Percentiles rank a stretch among this genome's conserved stretches.
Evolutionary conservation across 1,284 basidiomycete genomes (phyloP).

Genomic region (Takashimella koratensis): DNA sequence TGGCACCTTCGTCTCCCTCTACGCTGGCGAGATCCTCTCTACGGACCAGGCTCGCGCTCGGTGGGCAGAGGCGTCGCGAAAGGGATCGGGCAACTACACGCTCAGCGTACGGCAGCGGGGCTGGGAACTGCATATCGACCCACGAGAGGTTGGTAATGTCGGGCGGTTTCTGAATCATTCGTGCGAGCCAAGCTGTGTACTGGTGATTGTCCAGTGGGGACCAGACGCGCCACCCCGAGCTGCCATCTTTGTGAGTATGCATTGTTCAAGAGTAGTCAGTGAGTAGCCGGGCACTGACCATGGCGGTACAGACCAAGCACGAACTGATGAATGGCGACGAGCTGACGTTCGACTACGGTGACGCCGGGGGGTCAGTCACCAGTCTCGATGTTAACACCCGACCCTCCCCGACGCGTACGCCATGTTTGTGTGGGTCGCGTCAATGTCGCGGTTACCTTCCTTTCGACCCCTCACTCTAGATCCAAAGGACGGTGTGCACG

Average conservation of each 20-base stretch:
- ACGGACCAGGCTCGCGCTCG: slow-evolving; percentile 20
- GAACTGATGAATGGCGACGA: slow-evolving; percentile 23
- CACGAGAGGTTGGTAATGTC: slow-evolving; percentile 27
- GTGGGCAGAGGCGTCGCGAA: slow-evolving; percentile 11
- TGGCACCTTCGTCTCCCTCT: slow-evolving; percentile 31
- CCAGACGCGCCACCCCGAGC: slow-evolving; percentile 20
- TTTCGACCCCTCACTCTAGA: neutral
- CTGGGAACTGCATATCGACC: slow-evolving; percentile 28
- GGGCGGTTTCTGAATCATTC: slow-evolving; percentile 36
- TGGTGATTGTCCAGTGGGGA: slow-evolving; percentile 31
- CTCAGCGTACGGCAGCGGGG: slow-evolving; percentile 22
- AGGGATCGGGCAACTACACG: slow-evolving; percentile 28
- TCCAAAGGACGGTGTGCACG: too few species aligned
- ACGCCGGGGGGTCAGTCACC: slow-evolving; percentile 9
- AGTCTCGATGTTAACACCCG: neutral
- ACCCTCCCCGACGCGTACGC: neutral
- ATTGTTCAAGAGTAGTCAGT: neutral
- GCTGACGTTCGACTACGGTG: slow-evolving; percentile 34
- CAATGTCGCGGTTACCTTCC: neutral
- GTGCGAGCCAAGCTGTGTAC: slow-evolving; percentile 33
- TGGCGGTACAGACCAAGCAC: slow-evolving; percentile 16
- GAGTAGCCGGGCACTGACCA: neutral
- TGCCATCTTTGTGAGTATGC: slow-evolving; percentile 31
- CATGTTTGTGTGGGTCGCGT: neutral
- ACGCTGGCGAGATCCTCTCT: slow-evolving; percentile 34